Base-by-base conservation (phyloP, 2,329 filamentous ascomycete species). In the Trichoderma brevicompactum region DNA sequence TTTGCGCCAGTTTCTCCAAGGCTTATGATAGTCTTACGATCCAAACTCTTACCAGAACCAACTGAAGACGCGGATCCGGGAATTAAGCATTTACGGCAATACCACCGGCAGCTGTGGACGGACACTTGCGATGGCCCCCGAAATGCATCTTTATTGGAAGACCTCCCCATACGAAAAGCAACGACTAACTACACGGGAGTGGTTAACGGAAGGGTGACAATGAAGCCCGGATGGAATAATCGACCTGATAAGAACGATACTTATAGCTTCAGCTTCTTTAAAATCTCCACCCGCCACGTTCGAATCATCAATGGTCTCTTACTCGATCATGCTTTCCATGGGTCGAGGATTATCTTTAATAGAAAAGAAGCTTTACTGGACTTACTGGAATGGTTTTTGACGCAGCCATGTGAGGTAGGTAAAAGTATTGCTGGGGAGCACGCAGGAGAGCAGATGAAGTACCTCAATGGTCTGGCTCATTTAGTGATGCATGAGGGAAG, bases 311-410 rank as follows among this genome's bases (percentile, higher is more conserved):
- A 54, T 7, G n/a, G 59, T 6, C 59, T 63, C 10, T 23, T 63
- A 15, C 32, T 63, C 19, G 40, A 63, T 36, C 59, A 54, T 19
- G 59, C 59, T 2, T 63, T 63, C 9, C 49, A 63, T 38, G 59
- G 63, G 23, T 60, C 53, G 13, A 60, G 13, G 44, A 53, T 65
- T 7, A 52, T 65, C 10, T 63, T 53, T 9, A 34, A 53, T 7
- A 38, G 32, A 10, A 52, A 46, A 43, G 49, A 63, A 15, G 32
- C 13, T 3, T 63, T 63, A 7, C 5, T 63, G 12, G 49, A 54
- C 13, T 46, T 59, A 7, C 8, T 59, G 1, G 41, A 46, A 15
- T 59, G 55, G 55, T 59, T n/a, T 48, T 5, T 59, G 13, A 19
- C 55, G 8, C 28, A 59, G n/a, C 55, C 55, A 19, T 48, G 55